Evolutionary conservation across 192 early-diverging fungal genomes (phyloP), one percentile per base, ranked within the genome.

Genomic region (Bifiguratus adelaidae): DNA sequence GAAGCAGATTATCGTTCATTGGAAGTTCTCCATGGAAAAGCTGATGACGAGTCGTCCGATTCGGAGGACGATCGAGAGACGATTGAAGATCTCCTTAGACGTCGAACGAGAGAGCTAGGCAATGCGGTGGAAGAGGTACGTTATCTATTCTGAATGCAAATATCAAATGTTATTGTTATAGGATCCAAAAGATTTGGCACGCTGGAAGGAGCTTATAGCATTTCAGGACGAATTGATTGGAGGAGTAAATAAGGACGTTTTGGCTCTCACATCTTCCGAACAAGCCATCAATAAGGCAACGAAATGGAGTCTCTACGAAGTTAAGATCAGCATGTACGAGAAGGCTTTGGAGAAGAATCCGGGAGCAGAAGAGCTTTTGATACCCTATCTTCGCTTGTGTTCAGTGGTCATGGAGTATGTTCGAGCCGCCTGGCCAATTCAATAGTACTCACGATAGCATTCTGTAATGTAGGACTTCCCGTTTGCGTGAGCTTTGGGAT

Each of bases 311-410:
- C 41, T 75, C n/a, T 44, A 48, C 13, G 76, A 73, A 33, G 56
- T 78, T 30, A 74, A 70, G 30, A 24, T 75, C 0, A 75, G 76
- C 20, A 73, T 75, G 26, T 73, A 64, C 50, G 76, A 78, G 48
- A 69, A 67, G 19, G 72, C 76, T 4, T 20, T 74, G 9, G 51
- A 63, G 7, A 42, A 53, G n/a, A 78, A 78, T 36, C 73, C 76
- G 0, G 56, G 55, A 3, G 44, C 61, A 43, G 59, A 73, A 20
- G 41, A 51, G 1, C 35, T 78, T 0, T 37, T 70, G 20, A 30
- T 70, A 7, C 56, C 48, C 11, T 78, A 75, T 53, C 50, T 78
- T 33, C 50, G 58, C 13, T 73, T 65, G 23, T 68, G 67, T 33
- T 61, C 54, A 30, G 56, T 63, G 20, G 50, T 51, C 15, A 74